Conservation (phyloP, 495 filamentous ascomycete genomes). For the Penicillium subrubescens region DNA sequence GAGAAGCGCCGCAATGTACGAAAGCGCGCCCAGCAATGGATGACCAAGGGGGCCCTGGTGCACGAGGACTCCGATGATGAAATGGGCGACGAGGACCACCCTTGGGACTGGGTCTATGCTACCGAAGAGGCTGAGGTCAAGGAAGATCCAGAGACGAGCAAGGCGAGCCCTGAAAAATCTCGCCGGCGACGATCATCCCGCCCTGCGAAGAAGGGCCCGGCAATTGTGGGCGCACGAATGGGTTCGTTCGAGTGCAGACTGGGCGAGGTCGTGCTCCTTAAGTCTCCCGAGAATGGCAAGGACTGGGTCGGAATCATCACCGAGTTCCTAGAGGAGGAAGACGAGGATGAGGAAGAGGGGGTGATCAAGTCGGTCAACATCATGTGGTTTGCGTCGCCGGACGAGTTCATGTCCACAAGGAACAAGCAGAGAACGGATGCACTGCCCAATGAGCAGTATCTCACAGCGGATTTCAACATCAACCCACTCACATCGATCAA, state of each 20-base stretch:
- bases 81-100: constrained; percentile 76
- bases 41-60: constrained; percentile 65
- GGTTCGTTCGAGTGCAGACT: constrained; percentile 78
- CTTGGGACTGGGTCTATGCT: constrained; percentile 93
- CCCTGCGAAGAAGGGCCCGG: constrained; percentile 33
- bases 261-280: constrained; percentile 83
- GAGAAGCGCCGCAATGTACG: constrained; percentile 29
- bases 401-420: constrained; percentile 75
- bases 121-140: constrained; percentile 32
- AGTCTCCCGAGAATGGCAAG: constrained; percentile 78
- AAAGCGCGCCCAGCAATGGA: constrained; percentile 59
- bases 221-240: constrained; percentile 81
- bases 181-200: constrained; percentile 36
- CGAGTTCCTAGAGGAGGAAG: constrained; percentile 70
- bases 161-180: constrained; percentile 30
- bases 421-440: constrained; percentile 83
- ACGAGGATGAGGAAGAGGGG: constrained; percentile 55
- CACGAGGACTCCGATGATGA: constrained; percentile 93
- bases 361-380: constrained; percentile 67
- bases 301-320: constrained; percentile 90
- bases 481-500: constrained; percentile 90
- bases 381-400: constrained; percentile 89
- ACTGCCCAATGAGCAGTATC: constrained; percentile 87
- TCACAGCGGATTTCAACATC: constrained; percentile 79
- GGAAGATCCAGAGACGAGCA: constrained; percentile 22